Base-by-base conservation (phyloP, 2,329 filamentous ascomycete species). In the Emmonsiellopsis sp. region DNA sequence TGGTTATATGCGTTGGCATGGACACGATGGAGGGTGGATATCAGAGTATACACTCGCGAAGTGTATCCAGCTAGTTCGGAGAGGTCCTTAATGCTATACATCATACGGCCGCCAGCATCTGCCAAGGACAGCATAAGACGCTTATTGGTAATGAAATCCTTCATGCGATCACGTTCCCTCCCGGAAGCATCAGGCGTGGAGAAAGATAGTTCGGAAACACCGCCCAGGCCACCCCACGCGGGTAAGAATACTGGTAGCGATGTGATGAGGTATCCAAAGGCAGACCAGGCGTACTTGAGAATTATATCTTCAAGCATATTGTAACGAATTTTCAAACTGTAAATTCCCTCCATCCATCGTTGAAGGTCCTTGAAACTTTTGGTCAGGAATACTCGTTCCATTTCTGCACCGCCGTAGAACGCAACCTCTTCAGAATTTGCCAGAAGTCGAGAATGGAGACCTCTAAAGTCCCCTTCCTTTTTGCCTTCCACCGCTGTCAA, bases 261-360 rank as follows among this genome's bases (percentile, higher is more conserved):
- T 1, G 92, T 93, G 54, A 98, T 79, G 37, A 97, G 79, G 65
- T 98, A 98, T 37, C 93, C 93, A 65, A 96, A 95, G 0, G 93
- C 93, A 58, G 91, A 97, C 93, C 93, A 98, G 59, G 89, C 93
- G 68, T 98, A 98, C 69, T 98, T 98, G 55, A 98, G 76, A 48
- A 98, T 89, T 64, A 98, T 95, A 68, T 98, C 93, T 67, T 98
- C 93, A 0, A 98, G 83, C 76, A 98, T 98, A 68, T 97, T 98
- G 75, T 98, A 98, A 13, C 90, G 85, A 60, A 98, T 95, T 72
- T 96, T 96, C 60, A 97, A 83, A 70, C 90, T 91, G 72, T 98
- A 98, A 59, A 98, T 96, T 44, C 89, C 86, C 68, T 98, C 93
- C 92, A 98, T 97, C 88, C 91, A 96, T 58, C 82, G 85, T 70